Evolutionary conservation across 2,329 filamentous ascomycete species (phyloP), one percentile per base, ranked within the genome.

Genomic region (Dendrostoma leiphaemia): DNA sequence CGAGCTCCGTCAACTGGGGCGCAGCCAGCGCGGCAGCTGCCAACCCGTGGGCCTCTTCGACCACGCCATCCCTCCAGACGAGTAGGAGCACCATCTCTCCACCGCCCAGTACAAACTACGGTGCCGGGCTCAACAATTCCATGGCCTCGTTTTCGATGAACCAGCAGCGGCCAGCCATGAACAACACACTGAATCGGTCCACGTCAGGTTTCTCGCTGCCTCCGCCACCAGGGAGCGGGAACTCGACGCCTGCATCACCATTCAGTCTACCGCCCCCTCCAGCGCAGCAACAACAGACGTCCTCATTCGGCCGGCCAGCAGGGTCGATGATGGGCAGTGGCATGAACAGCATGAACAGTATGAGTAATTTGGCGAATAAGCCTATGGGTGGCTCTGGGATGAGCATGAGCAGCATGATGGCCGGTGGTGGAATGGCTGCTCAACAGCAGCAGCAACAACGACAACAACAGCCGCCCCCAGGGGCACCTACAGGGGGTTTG

Each of bases 151-250:
- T 83, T 65, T 77, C 74, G 1, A 68, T 83, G 45, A 71, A 72
- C 49, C 48, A 55, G 17, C 65, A 71, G 44, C 69, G 73, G 50
- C 73, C 71, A 1, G 54, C 65, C 12, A 60, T 75, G 52, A 65
- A 57, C 23, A 63, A 66, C 32, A 68, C 70, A 10, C 67, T 64
- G 46, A 65, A 58, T 9, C 48, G 56, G 29, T 52, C 65, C 41
- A 57, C 65, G 4, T 75, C 78, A 3, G 79, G 81, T 0, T 85
- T 85, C 64, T 84, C 83, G 1, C 69, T 85, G 15, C 74, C 83
- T 6, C 82, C 82, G 4, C 81, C 82, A 1, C 76, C 83, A 10
- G 63, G 70, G 13, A 63, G 63, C 29, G 63, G 60, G 29, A 63
- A 59, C 10, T 53, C 59, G 9, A 60, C 63, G 13, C 58, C 67